Base-by-base conservation (phyloP, 371 early-diverging fungal species). In the Mortierella sp. region DNA sequence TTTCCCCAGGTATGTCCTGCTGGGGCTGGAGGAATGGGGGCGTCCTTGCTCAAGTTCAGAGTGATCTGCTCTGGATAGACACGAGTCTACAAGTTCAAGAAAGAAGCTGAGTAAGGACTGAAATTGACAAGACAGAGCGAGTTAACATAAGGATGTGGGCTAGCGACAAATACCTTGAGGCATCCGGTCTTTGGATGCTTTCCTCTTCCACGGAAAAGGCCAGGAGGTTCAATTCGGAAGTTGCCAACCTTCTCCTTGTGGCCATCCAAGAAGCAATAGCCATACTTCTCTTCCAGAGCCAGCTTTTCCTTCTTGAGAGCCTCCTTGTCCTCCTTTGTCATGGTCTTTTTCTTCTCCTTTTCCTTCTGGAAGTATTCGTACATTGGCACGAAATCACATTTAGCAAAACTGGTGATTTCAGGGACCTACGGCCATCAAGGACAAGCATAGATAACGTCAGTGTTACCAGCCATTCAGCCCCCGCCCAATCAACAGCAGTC, bases 221-320 rank as follows among this genome's bases (percentile, higher is more conserved):
- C 92, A 30, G 99, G 99, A 30, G 99, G 99, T 85, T 98, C 99
- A 72, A 98, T 94, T 42, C 96, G 78, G 76, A 92, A 98, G 84
- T 97, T 97, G 43, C 99, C 99, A 27, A 98, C 94, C 80, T 97
- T 97, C 79, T 98, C 98, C 68, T 92, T 94, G 41, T 96, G 89
- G 1, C 96, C 96, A 76, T 98, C 95, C 2, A 98, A 79, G 19
- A 80, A 45, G 52, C 94, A 94, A 72, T 80, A 86, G 7, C 92
- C 87, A 68, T 87, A 98, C 16, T 84, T 82, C 19, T 91, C 92
- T 41, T 96, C 97, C 10, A 92, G 43, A 38, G 70, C 80, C 26
- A 52, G 43, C 66, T 91, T 93, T 62, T 94, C 96, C 49, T 91
- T 87, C 72, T 95, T 96, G 38, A 86, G 49, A 64, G 81, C 81